Conservation (phyloP, 2,329 filamentous ascomycete genomes). For the Coniochaeta sp. region DNA sequence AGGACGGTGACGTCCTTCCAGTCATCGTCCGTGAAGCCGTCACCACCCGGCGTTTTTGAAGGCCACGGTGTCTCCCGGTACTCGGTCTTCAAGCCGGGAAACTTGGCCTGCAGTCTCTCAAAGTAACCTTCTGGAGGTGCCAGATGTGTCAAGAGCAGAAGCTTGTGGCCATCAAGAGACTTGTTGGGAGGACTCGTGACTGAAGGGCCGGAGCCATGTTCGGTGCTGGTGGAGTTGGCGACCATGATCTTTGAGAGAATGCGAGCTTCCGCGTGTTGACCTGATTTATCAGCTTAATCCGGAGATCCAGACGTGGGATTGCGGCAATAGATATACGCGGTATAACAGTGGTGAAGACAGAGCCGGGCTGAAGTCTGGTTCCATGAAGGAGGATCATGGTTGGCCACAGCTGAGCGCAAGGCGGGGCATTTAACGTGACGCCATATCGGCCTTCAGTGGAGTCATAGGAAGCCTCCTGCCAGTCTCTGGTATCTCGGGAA, state of each 20-base stretch:
- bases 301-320: neutral
- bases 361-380: neutral
- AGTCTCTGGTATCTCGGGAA: neutral
- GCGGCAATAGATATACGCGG: neutral
- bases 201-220: neutral
- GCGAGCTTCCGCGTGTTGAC: neutral
- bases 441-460: slow-evolving; percentile 1
- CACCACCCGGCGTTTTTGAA: slow-evolving; percentile 10
- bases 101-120: slow-evolving; percentile 27
- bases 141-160: slow-evolving; percentile 31
- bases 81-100: slow-evolving; percentile 35
- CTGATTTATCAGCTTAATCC: neutral
- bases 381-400: neutral
- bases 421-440: neutral
- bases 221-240: neutral
- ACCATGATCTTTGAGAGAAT: neutral
- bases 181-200: slow-evolving; percentile 18
- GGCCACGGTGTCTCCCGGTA: slow-evolving; percentile 20
- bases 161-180: slow-evolving; percentile 38
- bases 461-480: neutral
- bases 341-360: neutral
- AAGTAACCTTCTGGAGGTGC: slow-evolving; percentile 23
- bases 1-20: slow-evolving; percentile 43
- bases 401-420: neutral
- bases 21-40: slow-evolving; percentile 21